A percentile compares a stretch with the other conserved stretches of the same genome.
Conservation (phyloP, 2,329 filamentous ascomycete genomes). For the Botrytis aclada region DNA sequence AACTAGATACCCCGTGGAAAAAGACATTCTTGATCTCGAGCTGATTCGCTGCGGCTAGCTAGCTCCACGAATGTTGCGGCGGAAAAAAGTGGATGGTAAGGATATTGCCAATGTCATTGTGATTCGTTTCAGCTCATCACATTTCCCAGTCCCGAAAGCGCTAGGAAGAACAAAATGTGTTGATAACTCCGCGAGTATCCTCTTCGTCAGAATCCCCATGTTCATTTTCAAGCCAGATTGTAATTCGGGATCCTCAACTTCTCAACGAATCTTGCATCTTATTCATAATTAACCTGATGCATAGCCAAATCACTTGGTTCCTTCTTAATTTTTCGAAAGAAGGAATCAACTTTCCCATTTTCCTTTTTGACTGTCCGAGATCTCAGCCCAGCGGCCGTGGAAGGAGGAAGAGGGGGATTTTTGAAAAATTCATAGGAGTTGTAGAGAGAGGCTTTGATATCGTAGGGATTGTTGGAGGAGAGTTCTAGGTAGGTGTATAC, state of each 20-base stretch:
- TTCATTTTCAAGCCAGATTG: not conserved
- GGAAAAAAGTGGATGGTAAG: not conserved
- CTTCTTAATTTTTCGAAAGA: not conserved
- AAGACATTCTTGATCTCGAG: not conserved
- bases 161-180: not conserved
- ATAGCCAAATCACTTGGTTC: not conserved
- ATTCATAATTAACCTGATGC: not conserved
- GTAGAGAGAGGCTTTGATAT: constrained; percentile 58
- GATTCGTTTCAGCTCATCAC: no score
- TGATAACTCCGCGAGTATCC: not conserved
- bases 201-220: not conserved
- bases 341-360: not conserved
- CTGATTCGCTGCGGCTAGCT: not conserved
- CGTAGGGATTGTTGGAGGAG: constrained; percentile 57
- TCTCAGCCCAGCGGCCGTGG: not conserved
- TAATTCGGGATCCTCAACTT: not conserved
- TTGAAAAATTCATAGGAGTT: constrained; percentile 43
- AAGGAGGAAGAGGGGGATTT: not conserved
- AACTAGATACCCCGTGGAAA: no score
- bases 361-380: not conserved
- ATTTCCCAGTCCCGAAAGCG: not conserved
- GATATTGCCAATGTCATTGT: not conserved
- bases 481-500: constrained; percentile 67
- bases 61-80: fast-evolving
- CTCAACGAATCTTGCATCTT: not conserved